A percentile compares a stretch with the other conserved stretches of the same genome.
Evolutionary conservation across 805 yeast genomes (phyloP).

Genomic region (Phaffomyces antillensis): DNA sequence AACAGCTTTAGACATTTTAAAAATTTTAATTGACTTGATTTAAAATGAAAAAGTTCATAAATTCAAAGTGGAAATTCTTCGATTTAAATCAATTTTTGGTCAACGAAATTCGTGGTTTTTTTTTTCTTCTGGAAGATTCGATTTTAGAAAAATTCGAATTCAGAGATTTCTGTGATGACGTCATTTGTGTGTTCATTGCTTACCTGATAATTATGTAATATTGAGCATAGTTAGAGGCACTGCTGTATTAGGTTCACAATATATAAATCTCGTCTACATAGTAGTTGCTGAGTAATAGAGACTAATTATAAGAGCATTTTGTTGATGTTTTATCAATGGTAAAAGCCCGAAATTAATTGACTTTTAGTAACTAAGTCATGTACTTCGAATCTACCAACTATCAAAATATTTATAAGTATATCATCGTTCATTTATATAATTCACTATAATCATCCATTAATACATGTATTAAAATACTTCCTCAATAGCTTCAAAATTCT

Average conservation of each 20-base stretch:
- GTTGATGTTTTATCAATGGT: too few species aligned
- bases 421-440: too few species aligned
- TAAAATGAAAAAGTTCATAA: neutral
- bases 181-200: too few species aligned
- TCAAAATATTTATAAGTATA: too few species aligned
- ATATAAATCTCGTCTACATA: too few species aligned
- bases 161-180: neutral
- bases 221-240: too few species aligned
- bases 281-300: neutral
- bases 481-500: constrained; percentile 9
- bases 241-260: too few species aligned
- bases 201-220: neutral
- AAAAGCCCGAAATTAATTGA: too few species aligned
- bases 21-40: neutral
- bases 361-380: too few species aligned
- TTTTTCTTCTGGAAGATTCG: constrained; percentile 13
- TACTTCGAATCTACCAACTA: too few species aligned
- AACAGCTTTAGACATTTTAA: constrained; percentile 16
- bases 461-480: neutral
- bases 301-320: too few species aligned
- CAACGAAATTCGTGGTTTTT: constrained; percentile 2
- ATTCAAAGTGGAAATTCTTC: neutral
- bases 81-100: constrained; percentile 1
- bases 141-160: neutral
- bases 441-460: too few species aligned